Conservation (phyloP, 495 filamentous ascomycete species). For the Daldinia loculata region DNA sequence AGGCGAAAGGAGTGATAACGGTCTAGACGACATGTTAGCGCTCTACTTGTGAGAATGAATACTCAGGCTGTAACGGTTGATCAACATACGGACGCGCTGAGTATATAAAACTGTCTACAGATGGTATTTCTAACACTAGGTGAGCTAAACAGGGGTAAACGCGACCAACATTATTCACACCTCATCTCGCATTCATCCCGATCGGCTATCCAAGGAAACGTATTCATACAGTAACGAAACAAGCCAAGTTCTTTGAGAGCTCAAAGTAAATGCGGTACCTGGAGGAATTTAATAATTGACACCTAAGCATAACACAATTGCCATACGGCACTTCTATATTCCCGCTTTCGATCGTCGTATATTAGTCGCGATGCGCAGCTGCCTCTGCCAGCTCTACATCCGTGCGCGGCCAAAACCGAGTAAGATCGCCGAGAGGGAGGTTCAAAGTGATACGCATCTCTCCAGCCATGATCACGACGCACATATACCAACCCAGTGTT, state of each 20-base stretch:
- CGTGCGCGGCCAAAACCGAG: slow-evolving; percentile 61
- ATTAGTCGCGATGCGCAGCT: slow-evolving; percentile 46
- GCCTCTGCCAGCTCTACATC: slow-evolving; percentile 54
- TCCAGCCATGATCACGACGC: slow-evolving; percentile 62
- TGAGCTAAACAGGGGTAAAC: neutral
- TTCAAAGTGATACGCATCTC: slow-evolving; percentile 65
- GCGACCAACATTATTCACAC: neutral
- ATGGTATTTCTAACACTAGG: no score
- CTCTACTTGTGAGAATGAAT: neutral
- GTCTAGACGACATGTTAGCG: neutral
- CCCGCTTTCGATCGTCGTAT: neutral
- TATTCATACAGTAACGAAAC: neutral
- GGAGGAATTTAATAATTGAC: neutral
- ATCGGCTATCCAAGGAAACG: neutral
- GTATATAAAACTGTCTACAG: neutral
- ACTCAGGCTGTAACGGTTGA: neutral
- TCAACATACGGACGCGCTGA: neutral
- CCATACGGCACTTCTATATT: neutral
- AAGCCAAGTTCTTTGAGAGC: neutral
- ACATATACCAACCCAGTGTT: slow-evolving; percentile 63
- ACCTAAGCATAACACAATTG: neutral
- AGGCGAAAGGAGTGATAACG: neutral
- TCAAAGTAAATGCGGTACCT: neutral
- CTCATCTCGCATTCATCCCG: neutral
- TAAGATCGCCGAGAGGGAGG: slow-evolving; percentile 63